Base-by-base conservation (phyloP, 2,329 filamentous ascomycete species). In the Harringtonia aguacate region DNA sequence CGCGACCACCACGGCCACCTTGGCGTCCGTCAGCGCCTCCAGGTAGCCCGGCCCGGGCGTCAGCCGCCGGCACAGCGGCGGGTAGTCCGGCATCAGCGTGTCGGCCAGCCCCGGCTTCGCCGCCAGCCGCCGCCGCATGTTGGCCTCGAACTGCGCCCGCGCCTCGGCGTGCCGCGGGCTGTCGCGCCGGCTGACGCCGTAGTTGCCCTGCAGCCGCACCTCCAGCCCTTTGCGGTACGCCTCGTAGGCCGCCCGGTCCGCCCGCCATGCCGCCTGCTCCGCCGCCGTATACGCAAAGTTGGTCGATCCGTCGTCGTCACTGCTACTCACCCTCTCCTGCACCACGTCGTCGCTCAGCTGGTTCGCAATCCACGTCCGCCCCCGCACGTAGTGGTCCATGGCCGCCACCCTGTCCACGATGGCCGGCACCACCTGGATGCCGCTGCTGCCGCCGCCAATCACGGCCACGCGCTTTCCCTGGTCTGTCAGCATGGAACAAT, bases 341-440 rank as follows among this genome's bases (percentile, higher is more conserved):
- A 39, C 5, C 43, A 72, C 1, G 75, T 64, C 24, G 70, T 72
- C 21, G 75, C 69, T 48, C 72, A 61, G 43, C 72, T 61, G 31
- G 72, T 67, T 0, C 72, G 73, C 57, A 79, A 81, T 0, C 75
- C 74, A 2, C 6, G 46, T 49, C 3, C 37, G 45, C 1, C 41
- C 41, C 15, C 47, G 43, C 14, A 51, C 30, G 15, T 43, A 46
- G 13, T 40, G 41, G 3, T 40, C 42, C n/a, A 66, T 53, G 14
- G 45, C 45, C 42, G 56, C 56, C 46, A 63, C 63, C 8, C 61
- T 34, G 3, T 61, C 63, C 14, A 59, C 56, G 1, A 66, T 48
- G 6, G 55, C 55, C 0, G 64, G 59, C 12, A 66, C 48, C 1
- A 50, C 38, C 39, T 52, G 50, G 21, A 52, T 50, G 34, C 43